phyloP scores from a whole-genome alignment of 495 filamentous ascomycete species.

The Tetracladium marchalianum region DNA sequence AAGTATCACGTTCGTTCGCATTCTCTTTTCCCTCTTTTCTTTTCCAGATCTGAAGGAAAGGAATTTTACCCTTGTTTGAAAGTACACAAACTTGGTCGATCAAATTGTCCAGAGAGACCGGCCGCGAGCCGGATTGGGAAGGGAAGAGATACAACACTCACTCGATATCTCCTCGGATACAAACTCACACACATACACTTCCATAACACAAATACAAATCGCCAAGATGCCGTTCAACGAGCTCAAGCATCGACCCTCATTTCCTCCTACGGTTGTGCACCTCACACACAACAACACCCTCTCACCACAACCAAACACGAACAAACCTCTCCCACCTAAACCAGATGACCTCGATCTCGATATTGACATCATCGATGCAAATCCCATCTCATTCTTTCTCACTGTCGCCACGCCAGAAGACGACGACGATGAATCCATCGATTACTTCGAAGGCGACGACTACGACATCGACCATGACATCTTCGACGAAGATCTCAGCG shows the following conservation, averaged over 20 bases:
- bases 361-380: conserved; percentile 13
- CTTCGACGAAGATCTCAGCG: conserved; percentile 13
- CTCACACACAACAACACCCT: conserved; percentile 1
- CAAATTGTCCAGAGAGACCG: too few relatives aligned
- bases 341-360: not conserved
- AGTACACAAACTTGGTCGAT: too few relatives aligned
- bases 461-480: not conserved
- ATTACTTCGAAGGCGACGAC: conserved; percentile 5
- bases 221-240: conserved; percentile 20
- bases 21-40: too few relatives aligned
- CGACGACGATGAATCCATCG: conserved; percentile 5
- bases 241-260: conserved; percentile 13
- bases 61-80: too few relatives aligned
- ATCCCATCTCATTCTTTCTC: conserved; percentile 21
- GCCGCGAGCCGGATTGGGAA: too few relatives aligned
- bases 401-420: conserved; percentile 13
- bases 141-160: too few relatives aligned
- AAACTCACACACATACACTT: not conserved
- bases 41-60: too few relatives aligned
- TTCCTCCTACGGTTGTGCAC: not conserved
- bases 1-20: too few relatives aligned
- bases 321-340: not conserved
- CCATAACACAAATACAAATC: not conserved
- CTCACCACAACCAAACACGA: not conserved
- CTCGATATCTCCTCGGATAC: too few relatives aligned